Evolutionary conservation across 495 filamentous ascomycete species (phyloP), one percentile per base, ranked within the genome.

Genomic region (Pyronema omphalodes): DNA sequence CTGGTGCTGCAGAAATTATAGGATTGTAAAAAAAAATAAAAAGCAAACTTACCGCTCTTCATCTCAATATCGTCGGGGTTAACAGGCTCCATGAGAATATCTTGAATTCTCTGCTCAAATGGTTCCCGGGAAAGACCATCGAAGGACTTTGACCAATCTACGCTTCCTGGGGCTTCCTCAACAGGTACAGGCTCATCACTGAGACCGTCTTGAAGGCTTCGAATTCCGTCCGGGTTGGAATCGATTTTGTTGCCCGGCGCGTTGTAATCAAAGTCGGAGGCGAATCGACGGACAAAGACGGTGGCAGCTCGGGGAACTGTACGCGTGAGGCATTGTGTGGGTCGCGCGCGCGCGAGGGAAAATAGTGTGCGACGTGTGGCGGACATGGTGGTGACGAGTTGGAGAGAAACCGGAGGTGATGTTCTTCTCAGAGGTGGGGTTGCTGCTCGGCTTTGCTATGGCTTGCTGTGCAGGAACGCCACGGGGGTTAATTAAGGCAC

Each of bases 71-170:
- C 89, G 14, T 83, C 75, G 6, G 74, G 68, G 37, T 77, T 68
- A 8, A 88, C 70, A 18, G 77, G 77, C 33, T 76, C 74, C 54
- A 86, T 74, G 47, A 98, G 69, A 5, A 88, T 70, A 33, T 81
- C 75, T 3, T 81, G 74, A 11, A 79, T 74, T 73, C 94, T 88
- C 51, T 81, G 74, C 29, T 78, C 68, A 69, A 98, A 96, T 0
- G 88, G 76, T 37, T 74, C 71, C 0, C 76, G 73, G 12, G 81
- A 84, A 23, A 96, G 76, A 1, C 91, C 91, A 68, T 94, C 83
- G 74, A 82, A 98, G 0, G 88, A 95, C 15, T 79, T 82, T 19
- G 86, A 80, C 91, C 91, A 98, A 74, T 98, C 88, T 51, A 94
- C 82, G 17, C 67, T 71, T 19, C 59, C 54, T 73, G 54, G 11